These are phyloP conservation scores for Rhodotorula diobovata DNA, from an alignment of 768 basidiomycete species.

Conservation along the genomic window DNA sequence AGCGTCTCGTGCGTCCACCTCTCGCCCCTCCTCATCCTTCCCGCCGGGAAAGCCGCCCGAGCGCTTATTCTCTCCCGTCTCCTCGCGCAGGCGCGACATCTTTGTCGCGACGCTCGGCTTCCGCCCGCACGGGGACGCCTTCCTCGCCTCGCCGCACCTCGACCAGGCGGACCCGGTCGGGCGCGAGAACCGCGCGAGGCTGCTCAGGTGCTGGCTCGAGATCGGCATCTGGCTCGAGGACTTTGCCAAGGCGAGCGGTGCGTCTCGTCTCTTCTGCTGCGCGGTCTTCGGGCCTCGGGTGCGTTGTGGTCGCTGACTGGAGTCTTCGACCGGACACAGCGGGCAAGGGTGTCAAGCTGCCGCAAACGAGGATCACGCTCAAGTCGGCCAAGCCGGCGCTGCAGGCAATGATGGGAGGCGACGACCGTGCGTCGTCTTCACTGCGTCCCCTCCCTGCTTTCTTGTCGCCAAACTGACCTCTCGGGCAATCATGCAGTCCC, in stretches of 20 bases:
- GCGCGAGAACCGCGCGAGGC: neutral
- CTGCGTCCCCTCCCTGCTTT: too few species aligned
- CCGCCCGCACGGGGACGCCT: accelerated
- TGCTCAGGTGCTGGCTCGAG: constrained; percentile 31
- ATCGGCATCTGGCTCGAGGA: constrained; percentile 15
- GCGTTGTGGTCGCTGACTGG: neutral
- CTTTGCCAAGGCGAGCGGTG: neutral
- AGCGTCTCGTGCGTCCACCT: constrained; percentile 1
- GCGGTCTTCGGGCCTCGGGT: neutral
- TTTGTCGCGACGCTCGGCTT: constrained; percentile 31
- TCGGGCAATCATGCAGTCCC: neutral
- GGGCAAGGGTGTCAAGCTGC: neutral
- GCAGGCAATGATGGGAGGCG: constrained; percentile 5
- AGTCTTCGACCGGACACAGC: neutral
- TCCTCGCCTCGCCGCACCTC: neutral
- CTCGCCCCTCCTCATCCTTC: neutral
- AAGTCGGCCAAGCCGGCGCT: neutral
- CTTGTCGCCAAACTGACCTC: neutral
- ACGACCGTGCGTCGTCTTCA: constrained; percentile 4
- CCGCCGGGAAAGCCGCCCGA: neutral
- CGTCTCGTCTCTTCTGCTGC: neutral
- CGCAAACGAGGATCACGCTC: neutral
- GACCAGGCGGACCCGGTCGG: neutral
- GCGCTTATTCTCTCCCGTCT: neutral
- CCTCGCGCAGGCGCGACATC: constrained; percentile 6